Evolutionary conservation across 2,329 filamentous ascomycete species (phyloP).

Genomic region (Xylaria sp.): DNA sequence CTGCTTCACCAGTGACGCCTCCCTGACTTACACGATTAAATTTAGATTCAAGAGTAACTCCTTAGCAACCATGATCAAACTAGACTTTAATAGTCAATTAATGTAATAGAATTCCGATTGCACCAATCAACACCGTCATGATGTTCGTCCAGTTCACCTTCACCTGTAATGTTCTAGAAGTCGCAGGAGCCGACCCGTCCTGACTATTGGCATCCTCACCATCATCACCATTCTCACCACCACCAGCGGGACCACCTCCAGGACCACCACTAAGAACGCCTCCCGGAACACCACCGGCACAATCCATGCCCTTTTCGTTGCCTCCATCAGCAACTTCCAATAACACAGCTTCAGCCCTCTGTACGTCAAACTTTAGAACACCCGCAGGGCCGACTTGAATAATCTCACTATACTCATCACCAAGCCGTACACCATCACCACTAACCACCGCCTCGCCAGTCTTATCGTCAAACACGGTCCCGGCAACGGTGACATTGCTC

Average conservation of each 20-base stretch:
- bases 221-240: background rate
- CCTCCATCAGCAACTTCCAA: slow-evolving; percentile 43
- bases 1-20: background rate
- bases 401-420: slow-evolving; percentile 40
- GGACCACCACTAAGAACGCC: background rate
- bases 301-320: background rate
- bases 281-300: background rate
- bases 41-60: too few relatives aligned
- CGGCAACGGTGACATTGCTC: slow-evolving; percentile 49
- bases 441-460: slow-evolving; percentile 44
- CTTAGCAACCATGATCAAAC: background rate
- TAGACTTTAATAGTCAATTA: slow-evolving; percentile 1
- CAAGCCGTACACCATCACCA: slow-evolving; percentile 27
- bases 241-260: slow-evolving; percentile 1
- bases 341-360: slow-evolving; percentile 50
- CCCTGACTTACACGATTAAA: too few relatives aligned
- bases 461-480: slow-evolving; percentile 47
- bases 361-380: slow-evolving; percentile 42
- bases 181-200: slow-evolving; percentile 7
- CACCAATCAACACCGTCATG: slow-evolving; percentile 16
- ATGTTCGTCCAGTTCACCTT: slow-evolving; percentile 20
- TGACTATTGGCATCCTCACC: slow-evolving; percentile 20
- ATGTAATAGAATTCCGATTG: slow-evolving; percentile 9
- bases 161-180: background rate
- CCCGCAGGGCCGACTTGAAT: slow-evolving; percentile 47